Percentiles rank a stretch among this genome's conserved stretches.
These are phyloP conservation scores for Lasiosphaeria miniovina DNA, from an alignment of 495 filamentous ascomycete species.

Conservation along the genomic window DNA sequence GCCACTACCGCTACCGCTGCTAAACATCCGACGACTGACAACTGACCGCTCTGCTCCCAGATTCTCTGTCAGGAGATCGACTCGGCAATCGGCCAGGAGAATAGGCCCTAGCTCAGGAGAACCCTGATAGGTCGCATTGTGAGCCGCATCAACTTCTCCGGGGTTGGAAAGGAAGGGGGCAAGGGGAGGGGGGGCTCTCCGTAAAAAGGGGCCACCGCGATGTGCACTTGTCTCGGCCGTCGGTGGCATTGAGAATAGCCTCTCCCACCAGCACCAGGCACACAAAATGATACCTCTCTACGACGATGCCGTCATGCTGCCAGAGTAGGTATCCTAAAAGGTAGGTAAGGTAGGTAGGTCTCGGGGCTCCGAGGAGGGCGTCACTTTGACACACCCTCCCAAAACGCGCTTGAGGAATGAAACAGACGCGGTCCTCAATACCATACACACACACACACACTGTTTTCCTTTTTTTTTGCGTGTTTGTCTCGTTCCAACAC, in stretches of 20 bases:
- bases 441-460: neutral
- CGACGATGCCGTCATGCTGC: neutral
- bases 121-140: neutral
- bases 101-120: neutral
- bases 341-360: neutral
- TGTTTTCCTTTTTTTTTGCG: neutral
- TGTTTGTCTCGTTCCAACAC: neutral
- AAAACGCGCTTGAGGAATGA: neutral
- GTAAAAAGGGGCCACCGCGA: neutral
- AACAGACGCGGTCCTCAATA: constrained; percentile 1
- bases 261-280: neutral
- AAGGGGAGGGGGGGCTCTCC: too few relatives aligned
- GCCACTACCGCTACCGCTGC: too few relatives aligned
- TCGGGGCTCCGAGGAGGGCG: neutral
- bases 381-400: neutral
- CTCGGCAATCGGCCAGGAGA: neutral
- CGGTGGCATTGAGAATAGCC: constrained; percentile 16
- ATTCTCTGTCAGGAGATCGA: neutral
- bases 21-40: neutral
- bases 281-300: constrained; percentile 3
- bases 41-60: neutral
- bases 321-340: neutral
- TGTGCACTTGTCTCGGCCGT: constrained; percentile 22
- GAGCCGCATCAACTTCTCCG: constrained; percentile 1
- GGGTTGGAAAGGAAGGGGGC: neutral